Evolutionary conservation across 306 rosid species (phyloP).

Genomic region (Luffa acutangula): DNA sequence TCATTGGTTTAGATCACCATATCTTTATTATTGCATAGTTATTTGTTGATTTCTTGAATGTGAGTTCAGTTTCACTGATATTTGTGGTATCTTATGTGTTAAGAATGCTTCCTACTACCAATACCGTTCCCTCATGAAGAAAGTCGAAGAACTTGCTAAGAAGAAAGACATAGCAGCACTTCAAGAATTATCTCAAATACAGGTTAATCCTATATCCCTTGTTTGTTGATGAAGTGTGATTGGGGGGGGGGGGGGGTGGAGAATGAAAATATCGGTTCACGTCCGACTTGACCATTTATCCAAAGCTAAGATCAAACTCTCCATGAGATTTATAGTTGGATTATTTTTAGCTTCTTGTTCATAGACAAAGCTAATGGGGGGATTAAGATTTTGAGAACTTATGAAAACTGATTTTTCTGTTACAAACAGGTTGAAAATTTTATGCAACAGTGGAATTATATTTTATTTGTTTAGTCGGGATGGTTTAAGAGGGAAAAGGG

Average conservation of each 20-base stretch:
- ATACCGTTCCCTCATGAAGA: not conserved
- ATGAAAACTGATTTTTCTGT: not conserved
- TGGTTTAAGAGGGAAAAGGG: too few species aligned
- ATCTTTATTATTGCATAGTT: not conserved
- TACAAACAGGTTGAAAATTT: slow-evolving; percentile 7
- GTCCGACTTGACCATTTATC: too few species aligned
- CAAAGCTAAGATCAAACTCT: not conserved
- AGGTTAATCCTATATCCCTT: slow-evolving; percentile 2
- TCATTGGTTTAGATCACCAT: not conserved
- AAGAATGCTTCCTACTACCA: slow-evolving; percentile 14
- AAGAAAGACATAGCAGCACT: slow-evolving; percentile 12
- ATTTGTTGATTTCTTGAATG: not conserved
- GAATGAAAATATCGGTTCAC: too few species aligned
- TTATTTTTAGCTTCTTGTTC: not conserved
- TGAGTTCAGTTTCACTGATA: not conserved
- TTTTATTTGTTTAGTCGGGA: too few species aligned
- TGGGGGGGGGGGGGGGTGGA: not conserved
- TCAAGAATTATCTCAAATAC: not conserved
- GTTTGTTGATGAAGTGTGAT: not conserved
- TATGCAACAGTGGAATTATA: slow-evolving; percentile 14
- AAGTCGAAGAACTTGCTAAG: not conserved
- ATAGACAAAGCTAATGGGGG: not conserved
- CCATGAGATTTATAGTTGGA: not conserved
- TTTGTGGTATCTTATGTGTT: not conserved
- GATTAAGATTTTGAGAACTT: not conserved